Evolutionary conservation across 2,329 filamentous ascomycete genomes (phyloP).

Genomic region (Bipolaris gigantea): DNA sequence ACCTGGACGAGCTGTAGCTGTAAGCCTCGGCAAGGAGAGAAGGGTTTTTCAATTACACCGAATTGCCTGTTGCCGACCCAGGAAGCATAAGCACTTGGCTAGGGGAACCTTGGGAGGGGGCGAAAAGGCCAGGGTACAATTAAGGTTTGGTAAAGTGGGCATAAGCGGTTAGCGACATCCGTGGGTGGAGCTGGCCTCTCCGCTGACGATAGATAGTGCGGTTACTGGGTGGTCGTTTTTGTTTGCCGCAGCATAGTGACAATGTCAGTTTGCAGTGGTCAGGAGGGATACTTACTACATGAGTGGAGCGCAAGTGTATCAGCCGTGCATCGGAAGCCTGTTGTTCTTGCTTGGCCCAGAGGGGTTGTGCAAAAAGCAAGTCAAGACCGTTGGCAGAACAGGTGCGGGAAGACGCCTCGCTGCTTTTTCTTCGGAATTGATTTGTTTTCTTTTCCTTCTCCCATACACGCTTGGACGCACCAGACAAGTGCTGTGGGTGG

Average conservation of each 20-base stretch:
- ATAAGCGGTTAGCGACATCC: neutral
- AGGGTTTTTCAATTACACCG: neutral
- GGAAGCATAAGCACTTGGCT: neutral
- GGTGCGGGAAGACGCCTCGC: neutral
- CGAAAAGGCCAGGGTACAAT: neutral
- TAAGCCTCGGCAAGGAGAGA: neutral
- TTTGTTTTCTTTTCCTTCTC: neutral
- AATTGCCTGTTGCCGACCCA: neutral
- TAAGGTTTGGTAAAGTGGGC: neutral
- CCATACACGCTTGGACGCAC: neutral
- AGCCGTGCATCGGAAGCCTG: neutral
- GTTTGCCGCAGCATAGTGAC: too few relatives aligned
- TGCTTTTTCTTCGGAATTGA: neutral
- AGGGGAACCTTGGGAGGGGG: neutral
- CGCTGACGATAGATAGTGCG: neutral
- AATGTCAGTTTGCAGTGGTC: neutral
- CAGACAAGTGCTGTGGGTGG: neutral
- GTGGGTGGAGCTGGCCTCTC: neutral
- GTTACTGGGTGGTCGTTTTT: neutral
- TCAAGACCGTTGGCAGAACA: neutral
- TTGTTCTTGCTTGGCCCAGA: neutral
- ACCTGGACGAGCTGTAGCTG: too few relatives aligned
- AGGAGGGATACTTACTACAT: neutral
- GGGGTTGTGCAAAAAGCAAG: neutral
- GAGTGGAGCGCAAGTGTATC: neutral